Conservation (phyloP, 2,329 filamentous ascomycete genomes). For the Pestalotiopsis sp. region DNA sequence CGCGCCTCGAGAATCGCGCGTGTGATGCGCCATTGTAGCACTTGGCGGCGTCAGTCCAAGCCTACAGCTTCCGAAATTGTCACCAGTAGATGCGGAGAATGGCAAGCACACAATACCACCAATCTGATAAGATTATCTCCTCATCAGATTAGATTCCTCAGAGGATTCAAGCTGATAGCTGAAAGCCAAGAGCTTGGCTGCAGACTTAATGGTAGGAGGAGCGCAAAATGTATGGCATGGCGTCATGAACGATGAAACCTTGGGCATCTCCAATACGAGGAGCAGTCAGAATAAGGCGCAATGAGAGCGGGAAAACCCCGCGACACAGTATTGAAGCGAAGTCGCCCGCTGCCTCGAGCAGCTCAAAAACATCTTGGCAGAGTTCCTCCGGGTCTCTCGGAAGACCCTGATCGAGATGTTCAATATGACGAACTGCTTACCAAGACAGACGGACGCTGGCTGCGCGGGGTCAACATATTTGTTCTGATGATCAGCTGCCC, state of each 20-base stretch:
- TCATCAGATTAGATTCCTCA: neutral
- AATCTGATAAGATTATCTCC: constrained; percentile 6
- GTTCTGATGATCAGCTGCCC: neutral
- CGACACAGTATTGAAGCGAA: neutral
- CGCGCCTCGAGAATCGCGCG: neutral
- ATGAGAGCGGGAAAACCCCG: too few species aligned
- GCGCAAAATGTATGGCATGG: neutral
- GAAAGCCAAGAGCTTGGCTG: neutral
- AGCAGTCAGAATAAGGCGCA: neutral
- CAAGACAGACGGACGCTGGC: neutral
- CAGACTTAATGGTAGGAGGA: neutral
- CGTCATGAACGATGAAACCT: neutral
- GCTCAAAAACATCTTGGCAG: neutral
- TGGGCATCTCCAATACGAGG: neutral
- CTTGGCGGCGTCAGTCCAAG: neutral
- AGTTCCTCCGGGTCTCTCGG: neutral
- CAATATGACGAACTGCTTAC: neutral
- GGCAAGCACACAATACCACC: neutral
- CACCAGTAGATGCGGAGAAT: neutral
- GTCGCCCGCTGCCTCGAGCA: neutral
- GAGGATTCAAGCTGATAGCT: neutral
- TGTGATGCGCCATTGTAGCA: neutral
- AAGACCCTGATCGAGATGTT: neutral
- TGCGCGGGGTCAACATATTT: neutral
- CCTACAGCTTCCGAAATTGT: neutral